Base-by-base conservation (phyloP, 768 basidiomycete species). In the Lentinula raphanica region DNA sequence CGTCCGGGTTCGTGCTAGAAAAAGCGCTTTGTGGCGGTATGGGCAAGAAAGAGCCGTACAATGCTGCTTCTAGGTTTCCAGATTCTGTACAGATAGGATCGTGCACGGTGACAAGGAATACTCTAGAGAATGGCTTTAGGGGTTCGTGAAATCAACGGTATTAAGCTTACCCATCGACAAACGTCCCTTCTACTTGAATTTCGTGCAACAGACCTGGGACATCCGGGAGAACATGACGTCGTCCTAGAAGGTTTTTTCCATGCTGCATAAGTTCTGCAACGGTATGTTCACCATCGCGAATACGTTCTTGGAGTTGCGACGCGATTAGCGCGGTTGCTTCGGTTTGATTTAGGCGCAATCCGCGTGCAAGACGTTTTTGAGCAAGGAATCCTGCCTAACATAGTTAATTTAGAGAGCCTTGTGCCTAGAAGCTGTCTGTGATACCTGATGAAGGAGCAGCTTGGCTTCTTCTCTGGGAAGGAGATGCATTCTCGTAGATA, bases 51-150 rank as follows among this genome's bases (percentile, higher is more conserved):
- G 94, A 95, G 9, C 94, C 94, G 61, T 94, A 93, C n/a, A 99
- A 78, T 0, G 96, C 95, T n/a, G 86, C 82, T 3, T 74, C 74
- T 19, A 98, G 74, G 66, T 95, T 74, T 0, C 94, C 93, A 39
- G 80, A 72, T 59, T 92, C 86, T 0, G 92, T 87, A 68, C 88
- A 92, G 61, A 99, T 87, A 19, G 97, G 96, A 64, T 96, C 89
- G 66, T 98, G 95, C 1, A 98, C 92, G 0, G 96, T 96, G 36
- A 98, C 95, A n/a, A 99, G 81, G 74, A 98, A 99, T 0, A 93
- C 90, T 0, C 87, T 90, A 60, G 65, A 55, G 29, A 48, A 48
- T 32, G 48, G 8, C 28, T 12, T 35, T 51, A 38, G 39, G 50
- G 36, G 27, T 25, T 19, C 51, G 27, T 58, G 35, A 12, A 2